Base-by-base conservation (phyloP, 2,329 filamentous ascomycete species). In the Xylariaceae sp. region DNA sequence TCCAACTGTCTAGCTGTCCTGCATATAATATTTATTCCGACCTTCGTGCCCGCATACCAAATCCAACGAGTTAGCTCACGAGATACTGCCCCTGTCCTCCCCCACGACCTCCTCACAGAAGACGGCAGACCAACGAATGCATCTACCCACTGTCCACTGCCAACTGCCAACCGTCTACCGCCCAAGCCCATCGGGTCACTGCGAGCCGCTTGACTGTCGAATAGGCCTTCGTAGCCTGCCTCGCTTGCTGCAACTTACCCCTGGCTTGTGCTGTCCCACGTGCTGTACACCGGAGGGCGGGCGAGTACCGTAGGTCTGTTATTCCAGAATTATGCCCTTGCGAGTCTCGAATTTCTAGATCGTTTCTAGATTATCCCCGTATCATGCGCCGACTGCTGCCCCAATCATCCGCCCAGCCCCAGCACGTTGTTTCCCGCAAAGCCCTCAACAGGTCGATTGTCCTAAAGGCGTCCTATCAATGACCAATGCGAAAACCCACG, bases 21-120 rank as follows among this genome's bases (percentile, higher is more conserved):
- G 66, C 62, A 67, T 59, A 65, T 67, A 66, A 62, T n/a, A n/a
- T n/a, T n/a, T 66, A 62, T 63, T 59, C 65, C 66, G 61, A 65
- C 58, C 60, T 64, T 66, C 58, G 37, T 50, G 53, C 49, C 54
- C 49, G 41, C 50, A 53, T 58, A 53, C 41, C 40, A 9, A 40
- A 23, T 49, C 37, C 50, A 45, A 28, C 55, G 55, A 54, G 49
- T 53, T 9, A 44, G n/a, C 52, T 51, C 47, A 39, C 47, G 43
- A 56, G 46, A 43, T 16, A 53, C 36, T 12, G 39, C 46, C 26
- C 50, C 21, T 36, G 47, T 29, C 31, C 41, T 29, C 34, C 34
- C 16, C 26, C 23, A 8, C 26, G 24, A 34, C 24, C 33, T 28
- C 29, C 34, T 26, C 17, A 48, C 17, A 23, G n/a, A n/a, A n/a